Conservation (phyloP, 2,329 filamentous ascomycete species). For the Westerdykella ornata region DNA sequence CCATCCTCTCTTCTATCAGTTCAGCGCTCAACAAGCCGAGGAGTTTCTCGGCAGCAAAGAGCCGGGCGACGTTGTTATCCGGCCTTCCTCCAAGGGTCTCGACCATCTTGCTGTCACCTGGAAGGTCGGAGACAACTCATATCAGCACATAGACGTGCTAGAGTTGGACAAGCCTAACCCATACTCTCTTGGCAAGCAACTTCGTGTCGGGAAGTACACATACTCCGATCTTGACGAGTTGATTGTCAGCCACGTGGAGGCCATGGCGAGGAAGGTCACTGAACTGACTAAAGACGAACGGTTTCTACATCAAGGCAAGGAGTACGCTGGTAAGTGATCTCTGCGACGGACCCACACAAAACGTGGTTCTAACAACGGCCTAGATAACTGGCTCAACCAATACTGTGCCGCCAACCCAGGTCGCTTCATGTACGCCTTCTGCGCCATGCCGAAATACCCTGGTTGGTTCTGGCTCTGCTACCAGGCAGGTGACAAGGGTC, state of each 20-base stretch:
- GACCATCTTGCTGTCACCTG: slow-evolving; percentile 95
- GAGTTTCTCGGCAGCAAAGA: slow-evolving; percentile 84
- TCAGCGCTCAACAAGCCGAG: slow-evolving; percentile 86
- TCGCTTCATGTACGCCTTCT: slow-evolving; percentile 91
- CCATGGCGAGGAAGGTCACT: slow-evolving; percentile 95
- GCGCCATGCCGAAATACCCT: slow-evolving; percentile 82
- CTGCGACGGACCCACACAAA: not conserved
- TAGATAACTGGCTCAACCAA: slow-evolving; percentile 91
- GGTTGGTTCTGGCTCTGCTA: slow-evolving; percentile 96
- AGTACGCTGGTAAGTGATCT: slow-evolving; percentile 68
- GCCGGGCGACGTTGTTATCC: slow-evolving; percentile 85
- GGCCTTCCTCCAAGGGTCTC: slow-evolving; percentile 88
- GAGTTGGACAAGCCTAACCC: slow-evolving; percentile 97
- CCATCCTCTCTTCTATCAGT: slow-evolving; percentile 89
- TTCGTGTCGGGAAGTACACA: slow-evolving; percentile 83
- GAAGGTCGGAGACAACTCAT: slow-evolving; percentile 96
- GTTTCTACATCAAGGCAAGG: slow-evolving; percentile 73
- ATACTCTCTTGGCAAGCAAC: slow-evolving; percentile 79
- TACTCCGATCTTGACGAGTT: slow-evolving; percentile 96
- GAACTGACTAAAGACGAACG: slow-evolving; percentile 94
- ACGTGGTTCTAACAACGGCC: slow-evolving; percentile 10
- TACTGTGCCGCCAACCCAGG: slow-evolving; percentile 95
- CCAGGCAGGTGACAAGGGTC: slow-evolving; percentile 74
- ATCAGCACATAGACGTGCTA: slow-evolving; percentile 94
- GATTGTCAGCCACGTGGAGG: slow-evolving; percentile 94